Percentiles rank a stretch among this genome's conserved stretches.
These are phyloP conservation scores for Arxiozyma bovina DNA, from an alignment of 1,139 yeast species.

Conservation along the genomic window DNA sequence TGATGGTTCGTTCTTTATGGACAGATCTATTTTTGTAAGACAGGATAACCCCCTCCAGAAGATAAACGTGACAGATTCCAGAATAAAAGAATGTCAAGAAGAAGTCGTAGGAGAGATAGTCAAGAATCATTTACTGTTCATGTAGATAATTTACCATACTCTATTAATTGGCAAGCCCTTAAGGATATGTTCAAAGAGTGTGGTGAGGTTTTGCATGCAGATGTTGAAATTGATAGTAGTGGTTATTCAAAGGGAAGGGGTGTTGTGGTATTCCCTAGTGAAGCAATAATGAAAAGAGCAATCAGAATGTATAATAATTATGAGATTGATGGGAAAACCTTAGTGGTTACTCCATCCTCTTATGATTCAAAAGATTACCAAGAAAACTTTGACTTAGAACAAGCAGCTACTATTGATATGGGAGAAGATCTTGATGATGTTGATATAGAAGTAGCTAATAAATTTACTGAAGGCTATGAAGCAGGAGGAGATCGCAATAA, in stretches of 20 bases:
- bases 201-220: conserved; percentile 74
- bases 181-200: conserved; percentile 74
- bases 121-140: conserved; percentile 39
- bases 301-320: conserved; percentile 56
- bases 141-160: conserved; percentile 74
- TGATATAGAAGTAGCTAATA: background rate
- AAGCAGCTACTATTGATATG: conserved; percentile 7
- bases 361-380: conserved; percentile 8
- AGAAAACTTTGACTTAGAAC: conserved; percentile 5
- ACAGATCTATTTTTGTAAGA: conserved; percentile 84
- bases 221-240: conserved; percentile 54
- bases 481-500: conserved; percentile 52
- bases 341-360: conserved; percentile 62
- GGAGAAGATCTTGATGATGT: conserved; percentile 1
- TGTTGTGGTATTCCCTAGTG: conserved; percentile 52
- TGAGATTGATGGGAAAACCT: conserved; percentile 56
- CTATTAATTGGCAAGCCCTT: conserved; percentile 74
- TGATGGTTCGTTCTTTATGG: conserved; percentile 60
- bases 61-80: conserved; percentile 6
- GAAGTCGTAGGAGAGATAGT: conserved; percentile 3
- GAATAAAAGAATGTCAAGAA: background rate
- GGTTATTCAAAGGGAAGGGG: conserved; percentile 87
- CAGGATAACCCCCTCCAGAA: conserved; percentile 80
- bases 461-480: conserved; percentile 17
- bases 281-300: conserved; percentile 54